phyloP scores from a whole-genome alignment of 2,329 filamentous ascomycete species.

The Ophiocordyceps polyrhachis-furcata region DNA sequence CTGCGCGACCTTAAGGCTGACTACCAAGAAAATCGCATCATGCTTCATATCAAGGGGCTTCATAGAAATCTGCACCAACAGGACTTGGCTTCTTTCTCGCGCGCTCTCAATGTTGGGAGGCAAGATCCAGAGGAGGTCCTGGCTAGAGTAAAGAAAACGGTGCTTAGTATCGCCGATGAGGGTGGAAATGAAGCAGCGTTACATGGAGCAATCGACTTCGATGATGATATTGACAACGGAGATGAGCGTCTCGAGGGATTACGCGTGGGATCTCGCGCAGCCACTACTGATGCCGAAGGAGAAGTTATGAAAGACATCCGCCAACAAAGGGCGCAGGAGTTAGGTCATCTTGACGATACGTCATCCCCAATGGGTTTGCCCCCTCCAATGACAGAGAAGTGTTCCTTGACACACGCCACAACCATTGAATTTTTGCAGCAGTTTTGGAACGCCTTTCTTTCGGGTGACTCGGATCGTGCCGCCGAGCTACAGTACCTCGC shows the following conservation, averaged over 20 bases:
- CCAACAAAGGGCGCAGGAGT: slow-evolving; percentile 40
- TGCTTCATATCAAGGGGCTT: slow-evolving; percentile 77
- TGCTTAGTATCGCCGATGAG: slow-evolving; percentile 30
- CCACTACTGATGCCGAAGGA: slow-evolving; percentile 43
- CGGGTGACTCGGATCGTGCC: slow-evolving; percentile 65
- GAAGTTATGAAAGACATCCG: slow-evolving; percentile 48
- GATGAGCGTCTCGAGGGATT: slow-evolving; percentile 34
- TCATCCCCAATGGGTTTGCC: slow-evolving; percentile 35
- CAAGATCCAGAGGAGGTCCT: slow-evolving; percentile 55
- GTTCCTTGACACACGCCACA: slow-evolving; percentile 64
- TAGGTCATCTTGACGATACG: slow-evolving; percentile 27
- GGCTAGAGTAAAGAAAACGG: slow-evolving; percentile 40
- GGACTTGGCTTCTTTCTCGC: slow-evolving; percentile 25
- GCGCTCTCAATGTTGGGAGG: slow-evolving; percentile 38
- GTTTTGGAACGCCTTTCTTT: slow-evolving; percentile 87
- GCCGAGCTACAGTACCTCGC: slow-evolving; percentile 65
- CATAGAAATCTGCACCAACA: slow-evolving; percentile 58
- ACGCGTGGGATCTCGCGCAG: slow-evolving; percentile 51
- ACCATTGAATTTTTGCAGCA: slow-evolving; percentile 93
- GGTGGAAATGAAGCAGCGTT: slow-evolving; percentile 35
- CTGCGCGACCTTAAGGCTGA: slow-evolving; percentile 66
- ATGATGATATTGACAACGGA: slow-evolving; percentile 51
- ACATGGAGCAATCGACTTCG: slow-evolving; percentile 44
- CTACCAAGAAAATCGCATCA: slow-evolving; percentile 55
- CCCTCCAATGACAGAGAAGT: slow-evolving; percentile 36